Percentiles rank a stretch among this genome's conserved stretches.
Conservation (phyloP, 2,329 filamentous ascomycete genomes). For the Botryotinia calthae region DNA sequence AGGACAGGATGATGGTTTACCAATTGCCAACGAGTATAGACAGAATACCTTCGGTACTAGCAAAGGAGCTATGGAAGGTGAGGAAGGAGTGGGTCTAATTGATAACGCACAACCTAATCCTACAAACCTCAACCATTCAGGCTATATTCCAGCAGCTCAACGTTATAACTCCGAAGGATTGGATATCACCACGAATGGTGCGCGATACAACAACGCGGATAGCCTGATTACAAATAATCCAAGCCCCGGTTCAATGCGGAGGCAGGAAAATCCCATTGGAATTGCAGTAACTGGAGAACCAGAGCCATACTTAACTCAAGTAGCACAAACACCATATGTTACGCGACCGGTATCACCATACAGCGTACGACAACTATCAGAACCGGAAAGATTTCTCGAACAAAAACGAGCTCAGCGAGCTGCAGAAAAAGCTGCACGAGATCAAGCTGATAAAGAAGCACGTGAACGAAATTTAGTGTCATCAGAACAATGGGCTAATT, state of each 20-base stretch:
- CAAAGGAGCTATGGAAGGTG: conserved; percentile 24
- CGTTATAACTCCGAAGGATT: conserved; percentile 35
- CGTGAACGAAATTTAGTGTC: not conserved
- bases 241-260: conserved; percentile 22
- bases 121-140: conserved; percentile 22
- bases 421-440: conserved; percentile 3
- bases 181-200: conserved; percentile 29
- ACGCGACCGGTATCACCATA: conserved; percentile 6
- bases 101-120: conserved; percentile 37
- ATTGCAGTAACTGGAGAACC: conserved; percentile 29
- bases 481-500: conserved; percentile 14
- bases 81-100: conserved; percentile 36
- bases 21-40: conserved; percentile 37
- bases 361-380: conserved; percentile 12
- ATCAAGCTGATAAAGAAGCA: conserved; percentile 2
- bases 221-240: conserved; percentile 24
- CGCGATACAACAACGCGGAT: conserved; percentile 26
- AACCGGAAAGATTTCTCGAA: conserved; percentile 28
- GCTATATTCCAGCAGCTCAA: conserved; percentile 35
- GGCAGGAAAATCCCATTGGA: conserved; percentile 25
- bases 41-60: conserved; percentile 34
- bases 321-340: conserved; percentile 19
- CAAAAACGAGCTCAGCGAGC: conserved; percentile 22
- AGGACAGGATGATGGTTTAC: conserved; percentile 25
- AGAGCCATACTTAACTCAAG: conserved; percentile 30